Evolutionary conservation across 1,139 yeast species (phyloP), one percentile per base, ranked within the genome.

Genomic region (Yamadazyma dendronema): DNA sequence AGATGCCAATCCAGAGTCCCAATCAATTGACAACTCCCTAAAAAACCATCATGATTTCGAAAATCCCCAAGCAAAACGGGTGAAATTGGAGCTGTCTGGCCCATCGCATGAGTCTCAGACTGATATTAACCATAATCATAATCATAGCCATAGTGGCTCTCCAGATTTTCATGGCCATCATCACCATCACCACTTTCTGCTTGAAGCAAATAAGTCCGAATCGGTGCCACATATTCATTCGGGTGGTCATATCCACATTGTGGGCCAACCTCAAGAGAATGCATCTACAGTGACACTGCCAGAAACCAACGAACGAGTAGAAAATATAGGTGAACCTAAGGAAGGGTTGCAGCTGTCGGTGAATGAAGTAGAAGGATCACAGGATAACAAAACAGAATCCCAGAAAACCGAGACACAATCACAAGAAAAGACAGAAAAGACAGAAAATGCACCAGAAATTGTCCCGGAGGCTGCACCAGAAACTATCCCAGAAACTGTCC

Each of bases 181-280:
- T 34, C 63, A 53, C 37, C 51, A 59, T 38, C 57, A 55, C 39
- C 46, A 44, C 26, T 41, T 25, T 28, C 43, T 38, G 8, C 34
- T 34, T 13, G 35, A 36, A 10, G 23, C 27, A n/a, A 15, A 21
- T 17, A 41, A 33, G 15, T 33, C 49, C 17, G n/a, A n/a, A n/a
- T n/a, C n/a, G n/a, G 33, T 39, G 21, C 46, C 50, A 4, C 52
- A 47, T 32, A 36, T 42, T 9, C 48, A 48, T 24, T 17, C 42
- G 4, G 48, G 49, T 1, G 38, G 39, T 31, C 48, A 48, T 29
- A 46, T 46, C 11, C 48, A 38, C 32, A 25, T 40, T 19, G 22
- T 19, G 9, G 8, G 8, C 6, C 35, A 8, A 26, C 15, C 4
- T 33, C 26, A 24, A 29, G 31, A 17, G 22, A 15, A 24, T 17